Conservation (phyloP, 2,329 filamentous ascomycete genomes). For the Microascus cirrosus region DNA sequence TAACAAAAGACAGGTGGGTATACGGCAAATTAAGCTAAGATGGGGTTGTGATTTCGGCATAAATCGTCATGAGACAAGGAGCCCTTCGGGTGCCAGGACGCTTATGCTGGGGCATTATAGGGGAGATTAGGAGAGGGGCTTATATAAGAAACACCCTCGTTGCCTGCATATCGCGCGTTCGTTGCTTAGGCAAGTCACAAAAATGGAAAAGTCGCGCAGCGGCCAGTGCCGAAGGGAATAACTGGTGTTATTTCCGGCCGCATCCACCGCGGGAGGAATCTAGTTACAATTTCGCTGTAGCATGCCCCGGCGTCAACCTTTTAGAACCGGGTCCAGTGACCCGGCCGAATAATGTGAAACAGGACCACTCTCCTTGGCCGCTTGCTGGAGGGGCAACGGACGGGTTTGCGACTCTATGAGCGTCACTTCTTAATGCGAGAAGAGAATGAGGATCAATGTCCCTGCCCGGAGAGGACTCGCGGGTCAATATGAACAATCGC, state of each 20-base stretch:
- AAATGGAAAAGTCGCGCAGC: background rate
- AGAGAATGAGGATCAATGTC: background rate
- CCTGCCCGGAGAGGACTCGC: too few species aligned
- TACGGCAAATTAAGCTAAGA: background rate
- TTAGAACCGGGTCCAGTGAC: background rate
- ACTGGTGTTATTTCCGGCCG: background rate
- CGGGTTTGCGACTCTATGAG: background rate
- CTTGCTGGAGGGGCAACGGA: background rate
- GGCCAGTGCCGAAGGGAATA: background rate
- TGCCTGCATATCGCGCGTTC: background rate
- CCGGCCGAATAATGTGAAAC: conserved; percentile 1
- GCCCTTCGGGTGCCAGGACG: background rate
- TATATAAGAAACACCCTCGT: background rate
- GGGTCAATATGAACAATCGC: background rate
- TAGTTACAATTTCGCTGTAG: background rate
- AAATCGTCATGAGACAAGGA: conserved; percentile 4
- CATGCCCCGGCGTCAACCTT: background rate
- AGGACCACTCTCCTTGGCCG: background rate
- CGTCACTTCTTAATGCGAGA: background rate
- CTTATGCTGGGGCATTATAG: background rate
- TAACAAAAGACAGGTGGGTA: background rate
- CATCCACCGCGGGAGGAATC: background rate
- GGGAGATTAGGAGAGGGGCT: background rate
- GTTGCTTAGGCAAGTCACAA: background rate
- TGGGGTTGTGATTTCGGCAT: background rate